phyloP scores from a whole-genome alignment of 169 alveolate genomes.

The Cryptosporidium xiaoi region DNA sequence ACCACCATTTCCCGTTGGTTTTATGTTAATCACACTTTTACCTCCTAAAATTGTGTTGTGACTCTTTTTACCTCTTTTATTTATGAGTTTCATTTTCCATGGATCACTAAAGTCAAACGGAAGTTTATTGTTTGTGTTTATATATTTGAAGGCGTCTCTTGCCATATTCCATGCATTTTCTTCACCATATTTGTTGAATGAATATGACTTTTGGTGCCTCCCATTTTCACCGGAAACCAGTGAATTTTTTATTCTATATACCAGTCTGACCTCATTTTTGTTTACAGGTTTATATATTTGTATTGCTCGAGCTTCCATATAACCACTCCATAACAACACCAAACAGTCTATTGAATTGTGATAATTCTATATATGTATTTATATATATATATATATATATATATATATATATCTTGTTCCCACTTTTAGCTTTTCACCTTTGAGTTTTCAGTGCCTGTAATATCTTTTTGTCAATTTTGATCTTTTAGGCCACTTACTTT shows the following conservation, averaged over 20 bases:
- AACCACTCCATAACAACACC: slow-evolving; percentile 25
- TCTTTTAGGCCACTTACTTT: too few species aligned
- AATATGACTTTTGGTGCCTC: slow-evolving; percentile 73
- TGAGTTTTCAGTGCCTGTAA: too few species aligned
- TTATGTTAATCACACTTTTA: not conserved
- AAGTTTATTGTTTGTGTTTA: slow-evolving; percentile 31
- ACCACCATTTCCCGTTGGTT: not conserved
- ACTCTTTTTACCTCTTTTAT: slow-evolving; percentile 41
- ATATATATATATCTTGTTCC: too few species aligned
- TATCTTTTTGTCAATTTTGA: too few species aligned
- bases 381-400: not conserved
- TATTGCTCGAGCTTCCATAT: slow-evolving; percentile 74
- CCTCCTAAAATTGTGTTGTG: not conserved
- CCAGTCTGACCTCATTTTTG: slow-evolving; percentile 70
- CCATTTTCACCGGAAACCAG: slow-evolving; percentile 61
- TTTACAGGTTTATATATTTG: slow-evolving; percentile 73
- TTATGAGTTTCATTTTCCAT: slow-evolving; percentile 52
- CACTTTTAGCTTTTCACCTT: too few species aligned
- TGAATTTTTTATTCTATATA: slow-evolving; percentile 63
- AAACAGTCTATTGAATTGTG: not conserved
- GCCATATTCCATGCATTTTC: slow-evolving; percentile 74
- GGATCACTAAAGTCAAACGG: slow-evolving; percentile 72
- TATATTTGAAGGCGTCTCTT: slow-evolving; percentile 57
- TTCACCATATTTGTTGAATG: slow-evolving; percentile 63
- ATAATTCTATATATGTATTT: not conserved